Evolutionary conservation across 371 early-diverging fungal species (phyloP).

Genomic region (Smittium mucronatum): DNA sequence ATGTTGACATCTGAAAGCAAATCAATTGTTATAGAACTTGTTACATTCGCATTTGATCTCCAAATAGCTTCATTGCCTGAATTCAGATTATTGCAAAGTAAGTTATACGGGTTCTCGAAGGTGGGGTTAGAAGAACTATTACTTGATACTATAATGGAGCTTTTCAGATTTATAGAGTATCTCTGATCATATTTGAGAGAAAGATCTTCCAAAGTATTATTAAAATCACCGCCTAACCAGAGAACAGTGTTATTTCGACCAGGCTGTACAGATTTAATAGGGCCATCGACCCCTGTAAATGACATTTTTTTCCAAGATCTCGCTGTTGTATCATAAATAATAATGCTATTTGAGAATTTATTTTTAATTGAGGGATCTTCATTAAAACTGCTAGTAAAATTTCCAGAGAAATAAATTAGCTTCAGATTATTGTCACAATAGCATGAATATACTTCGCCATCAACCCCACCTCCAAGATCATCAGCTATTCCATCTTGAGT

Average conservation of each 20-base stretch:
- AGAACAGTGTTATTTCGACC: not conserved
- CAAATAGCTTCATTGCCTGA: not conserved
- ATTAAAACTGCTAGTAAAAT: not conserved
- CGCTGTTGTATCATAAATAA: not conserved
- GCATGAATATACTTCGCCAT: not conserved
- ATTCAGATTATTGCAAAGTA: not conserved
- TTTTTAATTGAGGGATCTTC: not conserved
- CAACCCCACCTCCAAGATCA: not conserved
- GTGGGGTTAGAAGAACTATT: not conserved
- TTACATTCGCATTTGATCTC: not conserved
- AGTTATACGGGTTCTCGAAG: not conserved
- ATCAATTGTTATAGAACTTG: not conserved
- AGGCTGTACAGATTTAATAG: not conserved
- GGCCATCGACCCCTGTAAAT: not conserved
- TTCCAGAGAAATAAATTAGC: not conserved
- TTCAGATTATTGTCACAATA: not conserved
- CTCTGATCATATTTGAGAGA: not conserved
- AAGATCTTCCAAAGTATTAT: not conserved
- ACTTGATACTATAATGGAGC: not conserved
- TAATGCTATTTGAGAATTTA: not conserved
- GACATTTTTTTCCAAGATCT: not conserved
- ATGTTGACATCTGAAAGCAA: not conserved
- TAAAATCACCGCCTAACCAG: not conserved
- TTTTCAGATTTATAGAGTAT: not conserved
- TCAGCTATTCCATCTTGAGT: not conserved